A percentile compares a stretch with the other conserved stretches of the same genome.
Conservation (phyloP, 441 rosid genomes). For the Melastoma candidum region DNA sequence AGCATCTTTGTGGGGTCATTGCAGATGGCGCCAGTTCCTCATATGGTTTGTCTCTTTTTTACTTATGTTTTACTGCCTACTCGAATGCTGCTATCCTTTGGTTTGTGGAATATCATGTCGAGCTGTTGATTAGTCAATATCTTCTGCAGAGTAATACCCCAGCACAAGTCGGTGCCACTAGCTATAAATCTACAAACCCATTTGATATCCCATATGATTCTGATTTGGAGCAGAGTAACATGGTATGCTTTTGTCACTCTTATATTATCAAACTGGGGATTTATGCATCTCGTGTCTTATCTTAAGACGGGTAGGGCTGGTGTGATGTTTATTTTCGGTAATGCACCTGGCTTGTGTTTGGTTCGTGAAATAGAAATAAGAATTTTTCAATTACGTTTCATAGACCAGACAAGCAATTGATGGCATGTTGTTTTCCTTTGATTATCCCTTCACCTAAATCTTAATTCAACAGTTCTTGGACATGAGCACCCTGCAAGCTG, state of each 20-base stretch:
- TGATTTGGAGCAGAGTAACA: slow-evolving; percentile 41
- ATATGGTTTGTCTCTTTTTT: slow-evolving; percentile 27
- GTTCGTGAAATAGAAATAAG: too few species aligned
- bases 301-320: background rate
- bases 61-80: slow-evolving; percentile 6
- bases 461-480: slow-evolving; percentile 53
- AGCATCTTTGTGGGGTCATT: slow-evolving; percentile 24
- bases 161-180: slow-evolving; percentile 20
- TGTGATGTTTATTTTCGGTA: background rate
- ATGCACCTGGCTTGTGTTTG: background rate
- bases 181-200: slow-evolving; percentile 64
- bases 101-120: slow-evolving; percentile 4
- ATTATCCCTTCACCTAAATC: background rate
- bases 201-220: slow-evolving; percentile 87
- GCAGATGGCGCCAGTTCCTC: slow-evolving; percentile 27
- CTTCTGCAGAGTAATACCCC: slow-evolving; percentile 39
- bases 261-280: background rate
- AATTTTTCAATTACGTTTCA: background rate
- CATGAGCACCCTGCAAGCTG: slow-evolving; percentile 63
- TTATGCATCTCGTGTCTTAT: background rate
- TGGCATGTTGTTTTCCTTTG: background rate
- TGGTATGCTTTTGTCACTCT: slow-evolving; percentile 38
- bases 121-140: background rate
- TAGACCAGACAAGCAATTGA: background rate
- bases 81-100: background rate